Percentiles rank a stretch among this genome's conserved stretches.
These are phyloP conservation scores for Yarrowia sp. DNA, from an alignment of 805 yeast species.

Conservation along the genomic window DNA sequence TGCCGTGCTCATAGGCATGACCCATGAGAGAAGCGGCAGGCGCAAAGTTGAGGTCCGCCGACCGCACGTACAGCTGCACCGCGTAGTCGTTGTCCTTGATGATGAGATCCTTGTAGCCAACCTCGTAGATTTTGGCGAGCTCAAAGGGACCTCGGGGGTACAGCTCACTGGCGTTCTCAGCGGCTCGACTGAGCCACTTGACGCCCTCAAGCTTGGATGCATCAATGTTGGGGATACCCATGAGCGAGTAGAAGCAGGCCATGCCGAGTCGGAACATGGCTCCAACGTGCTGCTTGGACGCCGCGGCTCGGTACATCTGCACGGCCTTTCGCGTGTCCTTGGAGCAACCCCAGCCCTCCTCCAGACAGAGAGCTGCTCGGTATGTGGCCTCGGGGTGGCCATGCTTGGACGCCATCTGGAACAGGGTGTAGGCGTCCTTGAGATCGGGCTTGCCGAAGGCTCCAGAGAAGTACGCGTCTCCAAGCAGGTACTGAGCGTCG, in stretches of 20 bases:
- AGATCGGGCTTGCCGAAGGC: slow-evolving; percentile 78
- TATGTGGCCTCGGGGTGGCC: slow-evolving; percentile 90
- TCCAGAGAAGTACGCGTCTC: slow-evolving; percentile 85
- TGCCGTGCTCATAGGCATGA: slow-evolving; percentile 77
- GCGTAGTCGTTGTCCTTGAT: slow-evolving; percentile 83
- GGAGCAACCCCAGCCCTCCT: slow-evolving; percentile 90
- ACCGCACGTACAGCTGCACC: slow-evolving; percentile 77
- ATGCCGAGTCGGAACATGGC: slow-evolving; percentile 93
- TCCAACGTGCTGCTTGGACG: slow-evolving; percentile 90
- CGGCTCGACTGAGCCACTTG: slow-evolving; percentile 88
- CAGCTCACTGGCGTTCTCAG: slow-evolving; percentile 75
- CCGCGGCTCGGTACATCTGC: slow-evolving; percentile 80
- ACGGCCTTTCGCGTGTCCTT: slow-evolving; percentile 84
- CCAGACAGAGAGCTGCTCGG: slow-evolving; percentile 86
- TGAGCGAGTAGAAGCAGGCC: slow-evolving; percentile 75
- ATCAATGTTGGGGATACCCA: slow-evolving; percentile 69
- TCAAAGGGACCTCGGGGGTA: slow-evolving; percentile 95
- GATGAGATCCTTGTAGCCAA: slow-evolving; percentile 83
- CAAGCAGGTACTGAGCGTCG: slow-evolving; percentile 89
- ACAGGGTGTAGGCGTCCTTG: slow-evolving; percentile 69
- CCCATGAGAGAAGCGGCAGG: slow-evolving; percentile 81
- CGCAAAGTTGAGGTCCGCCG: slow-evolving; percentile 83
- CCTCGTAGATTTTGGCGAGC: slow-evolving; percentile 75
- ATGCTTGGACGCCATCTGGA: slow-evolving; percentile 88
- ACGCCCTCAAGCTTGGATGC: slow-evolving; percentile 81